phyloP scores from a whole-genome alignment of 148 eudicot genomes.

The Spergularia bocconei region DNA sequence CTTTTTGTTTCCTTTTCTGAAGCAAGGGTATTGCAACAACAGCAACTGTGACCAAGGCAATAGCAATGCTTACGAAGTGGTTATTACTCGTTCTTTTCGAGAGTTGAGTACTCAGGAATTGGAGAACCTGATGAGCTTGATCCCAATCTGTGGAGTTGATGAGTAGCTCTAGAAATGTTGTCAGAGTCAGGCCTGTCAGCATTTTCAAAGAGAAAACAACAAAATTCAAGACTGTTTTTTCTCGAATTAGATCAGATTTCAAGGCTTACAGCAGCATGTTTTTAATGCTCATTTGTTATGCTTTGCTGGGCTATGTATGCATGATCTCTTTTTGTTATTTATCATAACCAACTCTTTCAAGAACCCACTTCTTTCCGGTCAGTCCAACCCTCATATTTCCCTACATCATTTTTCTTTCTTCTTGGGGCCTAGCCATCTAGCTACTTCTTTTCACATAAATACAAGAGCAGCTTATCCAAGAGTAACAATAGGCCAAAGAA shows the following conservation, averaged over 20 bases:
- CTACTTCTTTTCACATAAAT: too few relatives aligned
- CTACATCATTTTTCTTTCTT: too few relatives aligned
- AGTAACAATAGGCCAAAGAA: too few relatives aligned
- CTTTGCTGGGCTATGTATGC: constrained; percentile 17
- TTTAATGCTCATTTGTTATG: background rate
- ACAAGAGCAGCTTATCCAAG: too few relatives aligned
- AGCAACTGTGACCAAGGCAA: constrained; percentile 27
- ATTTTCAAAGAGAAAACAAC: constrained; percentile 1
- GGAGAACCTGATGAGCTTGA: too few relatives aligned
- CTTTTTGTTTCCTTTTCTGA: constrained; percentile 31
- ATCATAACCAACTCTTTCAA: too few relatives aligned
- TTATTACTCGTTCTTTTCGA: background rate
- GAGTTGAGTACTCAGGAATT: constrained; percentile 13
- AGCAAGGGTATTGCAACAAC: constrained; percentile 18
- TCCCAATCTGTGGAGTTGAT: constrained; percentile 6
- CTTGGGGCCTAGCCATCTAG: too few relatives aligned
- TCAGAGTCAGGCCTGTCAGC: background rate
- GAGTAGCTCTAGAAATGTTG: constrained; percentile 6
- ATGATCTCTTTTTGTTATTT: background rate
- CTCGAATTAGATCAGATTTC: background rate
- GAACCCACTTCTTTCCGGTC: too few relatives aligned
- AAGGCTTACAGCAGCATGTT: background rate
- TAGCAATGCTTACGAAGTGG: constrained; percentile 14
- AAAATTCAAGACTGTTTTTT: background rate
- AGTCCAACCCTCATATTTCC: too few relatives aligned